These are phyloP conservation scores for Blastobotrys raffinosifermentans DNA, from an alignment of 1,139 yeast species.

Conservation along the genomic window DNA sequence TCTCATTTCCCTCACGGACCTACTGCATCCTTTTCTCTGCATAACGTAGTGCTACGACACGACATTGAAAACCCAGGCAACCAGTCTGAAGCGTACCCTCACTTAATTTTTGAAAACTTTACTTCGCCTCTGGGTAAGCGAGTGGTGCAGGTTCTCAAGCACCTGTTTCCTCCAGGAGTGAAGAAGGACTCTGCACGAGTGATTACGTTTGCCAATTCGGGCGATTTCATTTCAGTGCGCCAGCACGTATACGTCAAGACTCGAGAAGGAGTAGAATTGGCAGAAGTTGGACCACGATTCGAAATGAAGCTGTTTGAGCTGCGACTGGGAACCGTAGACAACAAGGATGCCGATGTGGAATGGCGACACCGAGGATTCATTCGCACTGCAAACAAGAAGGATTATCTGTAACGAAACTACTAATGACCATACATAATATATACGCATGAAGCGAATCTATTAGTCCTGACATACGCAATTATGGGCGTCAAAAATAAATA, in stretches of 20 bases:
- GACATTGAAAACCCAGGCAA: slow-evolving; percentile 84
- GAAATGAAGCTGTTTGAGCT: slow-evolving; percentile 92
- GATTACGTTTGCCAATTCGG: slow-evolving; percentile 82
- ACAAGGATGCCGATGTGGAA: slow-evolving; percentile 96
- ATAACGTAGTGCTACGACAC: slow-evolving; percentile 90
- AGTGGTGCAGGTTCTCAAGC: slow-evolving; percentile 74
- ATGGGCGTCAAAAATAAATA: slow-evolving; percentile 4
- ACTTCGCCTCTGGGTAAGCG: slow-evolving; percentile 79
- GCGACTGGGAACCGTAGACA: slow-evolving; percentile 83
- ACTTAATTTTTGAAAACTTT: slow-evolving; percentile 86
- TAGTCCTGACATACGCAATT: too few relatives aligned
- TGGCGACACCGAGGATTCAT: slow-evolving; percentile 93
- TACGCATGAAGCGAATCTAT: background rate
- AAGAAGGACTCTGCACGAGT: slow-evolving; percentile 85
- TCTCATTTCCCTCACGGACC: slow-evolving; percentile 99
- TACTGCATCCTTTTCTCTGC: slow-evolving; percentile 87
- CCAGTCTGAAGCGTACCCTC: slow-evolving; percentile 89
- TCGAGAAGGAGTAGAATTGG: slow-evolving; percentile 77
- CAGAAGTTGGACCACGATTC: slow-evolving; percentile 97
- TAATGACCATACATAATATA: background rate
- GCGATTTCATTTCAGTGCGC: slow-evolving; percentile 87
- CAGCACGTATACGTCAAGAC: slow-evolving; percentile 93
- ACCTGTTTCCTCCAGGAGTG: slow-evolving; percentile 95
- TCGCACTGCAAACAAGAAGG: slow-evolving; percentile 92
- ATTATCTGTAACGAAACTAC: slow-evolving; percentile 48